Conservation (phyloP, 2,329 filamentous ascomycete genomes). For the Aaosphaeria pasadenensis region DNA sequence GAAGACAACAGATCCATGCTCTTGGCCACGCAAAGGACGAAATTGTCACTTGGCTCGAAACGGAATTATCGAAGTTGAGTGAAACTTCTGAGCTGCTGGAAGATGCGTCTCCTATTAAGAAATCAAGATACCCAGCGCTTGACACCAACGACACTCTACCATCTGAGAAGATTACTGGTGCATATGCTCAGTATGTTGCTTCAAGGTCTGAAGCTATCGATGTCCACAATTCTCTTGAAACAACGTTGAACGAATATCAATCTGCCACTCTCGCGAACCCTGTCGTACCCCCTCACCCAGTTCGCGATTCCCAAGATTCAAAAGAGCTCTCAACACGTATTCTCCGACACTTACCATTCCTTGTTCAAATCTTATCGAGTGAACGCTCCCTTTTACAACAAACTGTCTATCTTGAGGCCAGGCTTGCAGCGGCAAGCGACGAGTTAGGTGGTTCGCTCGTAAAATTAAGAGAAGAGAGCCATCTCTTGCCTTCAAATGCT, state of each 20-base stretch:
- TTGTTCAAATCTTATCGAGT: conserved; percentile 19
- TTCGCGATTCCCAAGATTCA: too few relatives aligned
- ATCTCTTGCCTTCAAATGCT: conserved; percentile 32
- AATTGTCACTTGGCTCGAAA: conserved; percentile 51
- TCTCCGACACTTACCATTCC: conserved; percentile 27
- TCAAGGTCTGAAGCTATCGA: conserved; percentile 21
- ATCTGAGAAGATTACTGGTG: background rate
- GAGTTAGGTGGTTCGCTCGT: conserved; percentile 25
- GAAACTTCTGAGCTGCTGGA: conserved; percentile 35
- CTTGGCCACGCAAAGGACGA: conserved; percentile 47
- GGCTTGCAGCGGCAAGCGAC: conserved; percentile 27
- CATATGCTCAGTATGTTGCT: conserved; percentile 17
- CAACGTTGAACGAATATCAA: background rate
- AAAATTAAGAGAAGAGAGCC: conserved; percentile 37
- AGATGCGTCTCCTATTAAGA: conserved; percentile 31
- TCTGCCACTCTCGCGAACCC: too few relatives aligned
- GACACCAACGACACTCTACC: too few relatives aligned
- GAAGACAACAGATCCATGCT: conserved; percentile 31
- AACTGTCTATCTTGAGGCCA: conserved; percentile 29
- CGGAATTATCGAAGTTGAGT: conserved; percentile 43
- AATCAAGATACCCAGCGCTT: background rate
- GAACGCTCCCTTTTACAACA: conserved; percentile 34
- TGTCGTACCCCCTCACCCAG: too few relatives aligned
- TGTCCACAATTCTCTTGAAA: conserved; percentile 5
- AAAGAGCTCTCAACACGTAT: conserved; percentile 11